Percentiles rank a stretch among this genome's conserved stretches.
Evolutionary conservation across 23 red algal genomes (phyloP).

Genomic region (Chondrus crispus): DNA sequence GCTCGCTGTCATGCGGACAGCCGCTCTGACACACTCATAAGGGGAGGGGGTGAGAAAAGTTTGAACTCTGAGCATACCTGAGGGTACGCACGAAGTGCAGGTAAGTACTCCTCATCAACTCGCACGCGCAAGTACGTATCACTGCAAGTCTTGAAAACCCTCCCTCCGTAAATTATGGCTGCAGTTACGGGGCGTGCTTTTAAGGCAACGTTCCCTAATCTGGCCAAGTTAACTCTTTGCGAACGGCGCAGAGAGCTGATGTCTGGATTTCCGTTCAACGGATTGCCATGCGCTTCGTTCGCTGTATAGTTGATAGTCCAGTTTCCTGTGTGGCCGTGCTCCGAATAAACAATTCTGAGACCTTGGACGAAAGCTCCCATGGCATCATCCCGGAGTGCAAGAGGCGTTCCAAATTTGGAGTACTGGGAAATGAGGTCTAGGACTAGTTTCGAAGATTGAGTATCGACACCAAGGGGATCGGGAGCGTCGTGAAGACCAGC

Average conservation of each 20-base stretch:
- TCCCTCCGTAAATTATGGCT: too few relatives aligned
- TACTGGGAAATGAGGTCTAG: not conserved
- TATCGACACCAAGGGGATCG: not conserved
- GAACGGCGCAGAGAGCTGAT: not conserved
- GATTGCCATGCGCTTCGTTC: not conserved
- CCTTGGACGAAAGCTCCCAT: slow-evolving; percentile 15
- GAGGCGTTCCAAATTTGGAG: not conserved
- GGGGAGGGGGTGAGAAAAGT: too few relatives aligned
- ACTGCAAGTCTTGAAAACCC: too few relatives aligned
- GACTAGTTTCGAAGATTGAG: not conserved
- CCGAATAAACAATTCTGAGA: not conserved
- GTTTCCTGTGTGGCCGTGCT: not conserved
- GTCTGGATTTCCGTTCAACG: slow-evolving; percentile 17
- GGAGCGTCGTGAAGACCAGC: too few relatives aligned
- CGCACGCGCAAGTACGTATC: too few relatives aligned
- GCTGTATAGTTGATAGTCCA: not conserved
- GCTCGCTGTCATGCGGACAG: too few relatives aligned
- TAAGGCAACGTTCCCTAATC: not conserved
- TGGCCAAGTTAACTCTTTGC: not conserved
- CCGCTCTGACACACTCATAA: too few relatives aligned
- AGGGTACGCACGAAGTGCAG: too few relatives aligned
- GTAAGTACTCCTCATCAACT: too few relatives aligned
- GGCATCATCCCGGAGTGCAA: not conserved
- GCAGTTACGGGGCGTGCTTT: too few relatives aligned
- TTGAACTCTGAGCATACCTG: too few relatives aligned